Conservation (phyloP, 306 rosid genomes). For the Pyrus bretschneideri region DNA sequence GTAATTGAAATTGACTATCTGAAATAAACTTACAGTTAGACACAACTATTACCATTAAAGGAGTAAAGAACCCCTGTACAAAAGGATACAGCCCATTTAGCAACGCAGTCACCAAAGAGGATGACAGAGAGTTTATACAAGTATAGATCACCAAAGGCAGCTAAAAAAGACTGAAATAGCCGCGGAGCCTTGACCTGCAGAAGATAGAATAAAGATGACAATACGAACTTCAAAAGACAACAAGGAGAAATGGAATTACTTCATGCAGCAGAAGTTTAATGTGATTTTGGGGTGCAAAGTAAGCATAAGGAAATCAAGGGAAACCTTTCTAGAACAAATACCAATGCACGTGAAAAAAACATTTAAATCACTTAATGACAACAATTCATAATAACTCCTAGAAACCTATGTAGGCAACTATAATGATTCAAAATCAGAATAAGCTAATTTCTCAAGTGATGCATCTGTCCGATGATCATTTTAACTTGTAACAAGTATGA, state of each 20-base stretch:
- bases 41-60: neutral
- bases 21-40: conserved; percentile 1
- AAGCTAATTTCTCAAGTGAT: neutral
- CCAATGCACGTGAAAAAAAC: neutral
- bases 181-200: conserved; percentile 77
- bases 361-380: neutral
- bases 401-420: neutral
- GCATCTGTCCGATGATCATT: neutral
- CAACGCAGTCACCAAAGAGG: conserved; percentile 57
- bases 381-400: neutral
- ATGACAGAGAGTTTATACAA: conserved; percentile 56
- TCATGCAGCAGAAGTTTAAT: neutral
- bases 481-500: neutral
- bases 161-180: conserved; percentile 59
- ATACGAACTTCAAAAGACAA: conserved; percentile 2
- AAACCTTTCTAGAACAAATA: neutral
- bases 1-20: conserved; percentile 11
- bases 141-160: conserved; percentile 82
- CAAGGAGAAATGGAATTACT: neutral
- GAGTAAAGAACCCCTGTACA: neutral
- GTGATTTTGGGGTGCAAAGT: neutral
- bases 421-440: neutral
- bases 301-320: neutral
- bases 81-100: conserved; percentile 91
- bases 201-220: conserved; percentile 9